Evolutionary conservation across 2,329 filamentous ascomycete genomes (phyloP).

Genomic region (Arthroderma uncinatum): DNA sequence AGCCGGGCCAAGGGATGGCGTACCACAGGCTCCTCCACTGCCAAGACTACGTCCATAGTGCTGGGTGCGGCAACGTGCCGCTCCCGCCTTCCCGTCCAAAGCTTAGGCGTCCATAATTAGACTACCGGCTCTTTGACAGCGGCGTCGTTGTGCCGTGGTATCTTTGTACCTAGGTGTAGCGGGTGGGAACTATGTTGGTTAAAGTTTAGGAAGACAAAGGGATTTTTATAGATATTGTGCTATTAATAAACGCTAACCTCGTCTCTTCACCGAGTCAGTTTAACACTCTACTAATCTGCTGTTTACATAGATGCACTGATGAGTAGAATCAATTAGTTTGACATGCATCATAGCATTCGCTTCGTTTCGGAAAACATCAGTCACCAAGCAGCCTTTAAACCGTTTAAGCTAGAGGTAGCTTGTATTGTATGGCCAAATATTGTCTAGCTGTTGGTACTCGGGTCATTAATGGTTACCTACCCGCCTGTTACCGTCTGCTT

Average conservation of each 20-base stretch:
- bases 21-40: background rate
- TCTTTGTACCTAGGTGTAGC: background rate
- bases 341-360: too few relatives aligned
- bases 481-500: too few relatives aligned
- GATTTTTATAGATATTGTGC: background rate
- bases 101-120: background rate
- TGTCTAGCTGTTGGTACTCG: too few relatives aligned
- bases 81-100: background rate
- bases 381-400: too few relatives aligned
- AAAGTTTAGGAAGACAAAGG: background rate
- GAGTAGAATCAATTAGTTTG: background rate
- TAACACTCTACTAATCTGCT: background rate
- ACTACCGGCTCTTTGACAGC: background rate
- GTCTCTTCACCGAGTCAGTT: background rate
- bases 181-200: background rate
- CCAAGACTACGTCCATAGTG: background rate
- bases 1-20: background rate
- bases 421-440: too few relatives aligned
- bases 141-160: background rate
- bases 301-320: background rate
- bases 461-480: too few relatives aligned
- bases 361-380: too few relatives aligned
- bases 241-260: background rate
- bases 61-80: slow-evolving; percentile 6
- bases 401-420: too few relatives aligned